These are phyloP conservation scores for Aspergillus sp. DNA, from an alignment of 2,329 filamentous ascomycete species.

Conservation along the genomic window DNA sequence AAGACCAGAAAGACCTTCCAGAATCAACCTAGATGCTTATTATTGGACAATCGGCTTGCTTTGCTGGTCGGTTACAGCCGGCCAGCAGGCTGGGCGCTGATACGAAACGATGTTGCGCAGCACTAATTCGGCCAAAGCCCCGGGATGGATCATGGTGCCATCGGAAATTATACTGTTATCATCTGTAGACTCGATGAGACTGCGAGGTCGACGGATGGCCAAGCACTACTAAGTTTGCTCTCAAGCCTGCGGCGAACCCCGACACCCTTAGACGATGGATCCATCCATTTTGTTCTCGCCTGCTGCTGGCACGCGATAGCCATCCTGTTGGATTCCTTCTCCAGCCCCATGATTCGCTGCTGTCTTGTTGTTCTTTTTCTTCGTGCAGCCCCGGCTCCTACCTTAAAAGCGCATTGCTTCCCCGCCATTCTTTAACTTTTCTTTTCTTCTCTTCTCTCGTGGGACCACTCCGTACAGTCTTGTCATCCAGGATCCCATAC, in stretches of 20 bases:
- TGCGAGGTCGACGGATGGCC: not conserved
- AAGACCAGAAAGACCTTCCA: constrained; percentile 7
- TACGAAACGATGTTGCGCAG: not conserved
- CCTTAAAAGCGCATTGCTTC: constrained; percentile 7
- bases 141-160: constrained; percentile 5
- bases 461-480: not conserved
- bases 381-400: not conserved
- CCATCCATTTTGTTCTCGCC: too few species aligned
- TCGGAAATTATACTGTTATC: not conserved
- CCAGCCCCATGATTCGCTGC: not conserved
- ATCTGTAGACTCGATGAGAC: not conserved
- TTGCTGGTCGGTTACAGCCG: constrained; percentile 8
- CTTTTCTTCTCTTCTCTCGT: not conserved
- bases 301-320: constrained; percentile 2
- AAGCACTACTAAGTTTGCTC: not conserved
- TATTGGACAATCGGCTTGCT: not conserved
- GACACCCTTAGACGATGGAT: not conserved
- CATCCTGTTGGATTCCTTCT: not conserved
- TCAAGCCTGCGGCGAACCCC: not conserved
- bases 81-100: not conserved
- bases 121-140: constrained; percentile 1
- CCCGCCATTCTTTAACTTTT: not conserved
- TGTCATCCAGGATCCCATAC: not conserved
- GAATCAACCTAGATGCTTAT: not conserved
- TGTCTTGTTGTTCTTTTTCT: not conserved